Evolutionary conservation across 495 filamentous ascomycete genomes (phyloP), one percentile per base, ranked within the genome.

Genomic region (Penicillium silybi): DNA sequence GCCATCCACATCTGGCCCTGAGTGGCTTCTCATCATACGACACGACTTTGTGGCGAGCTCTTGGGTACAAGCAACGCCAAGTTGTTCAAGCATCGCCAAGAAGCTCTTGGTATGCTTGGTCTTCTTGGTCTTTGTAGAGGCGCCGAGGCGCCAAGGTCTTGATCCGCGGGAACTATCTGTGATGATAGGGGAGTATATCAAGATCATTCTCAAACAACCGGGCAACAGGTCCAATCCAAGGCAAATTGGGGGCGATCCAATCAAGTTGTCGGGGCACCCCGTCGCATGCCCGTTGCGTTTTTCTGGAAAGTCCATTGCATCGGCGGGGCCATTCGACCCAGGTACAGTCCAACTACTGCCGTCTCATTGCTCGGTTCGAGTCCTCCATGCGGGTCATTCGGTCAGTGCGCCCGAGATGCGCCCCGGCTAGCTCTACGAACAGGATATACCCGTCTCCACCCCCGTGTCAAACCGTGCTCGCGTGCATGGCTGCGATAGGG

Each of bases 401-500:
- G 39, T 50, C 47, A 42, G 47, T 50, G 47, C 47, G 34, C 39
- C 47, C 47, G 47, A 50, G 47, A 43, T 50, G 47, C 15, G 11
- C 17, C 34, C 34, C 16, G 37, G 26, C 42, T 46, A 38, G 46
- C 44, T 46, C 53, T 27, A n/a, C 10, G 37, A 54, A 50, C n/a
- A 41, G 26, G 50, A 39, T 46, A 46, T 50, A 41, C 35, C 35
- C 25, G 38, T 25, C 38, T 44, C 54, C 54, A 56, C 54, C 22
- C 16, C 18, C 27, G 20, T 50, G 37, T 20, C 16, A 20, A 41
- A 46, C 52, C 54, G 54, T 56, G 54, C 44, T 44, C 35, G 15
- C 54, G 39, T 42, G 19, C 19, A 39, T 56, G 54, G 38, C 25
- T 52, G 38, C 40, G 16, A 56, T 56, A 56, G 54, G 54, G 27